A percentile compares a stretch with the other conserved stretches of the same genome.
Evolutionary conservation across 148 eudicot species (phyloP).

Genomic region (Silene uniflora): DNA sequence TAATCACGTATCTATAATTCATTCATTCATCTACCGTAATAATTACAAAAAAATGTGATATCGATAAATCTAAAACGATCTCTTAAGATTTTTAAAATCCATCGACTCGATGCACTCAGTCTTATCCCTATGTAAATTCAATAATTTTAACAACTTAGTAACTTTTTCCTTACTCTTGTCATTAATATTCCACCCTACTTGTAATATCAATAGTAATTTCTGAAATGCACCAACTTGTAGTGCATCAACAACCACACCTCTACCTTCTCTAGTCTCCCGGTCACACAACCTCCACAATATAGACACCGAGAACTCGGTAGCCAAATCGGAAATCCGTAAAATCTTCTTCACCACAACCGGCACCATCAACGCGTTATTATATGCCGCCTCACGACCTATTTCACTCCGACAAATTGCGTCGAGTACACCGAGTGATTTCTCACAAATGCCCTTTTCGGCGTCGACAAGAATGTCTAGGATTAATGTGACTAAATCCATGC

Average conservation of each 20-base stretch:
- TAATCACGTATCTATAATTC: neutral
- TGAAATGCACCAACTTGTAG: constrained; percentile 81
- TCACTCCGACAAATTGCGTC: constrained; percentile 38
- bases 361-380: constrained; percentile 38
- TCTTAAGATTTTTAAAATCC: constrained; percentile 72
- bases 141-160: constrained; percentile 50
- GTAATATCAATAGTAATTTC: constrained; percentile 63
- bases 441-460: constrained; percentile 48
- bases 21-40: neutral
- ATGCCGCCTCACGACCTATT: constrained; percentile 41
- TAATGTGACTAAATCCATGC: constrained; percentile 40
- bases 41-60: neutral
- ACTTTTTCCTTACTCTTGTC: constrained; percentile 61
- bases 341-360: constrained; percentile 78
- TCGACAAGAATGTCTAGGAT: constrained; percentile 58
- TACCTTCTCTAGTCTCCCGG: constrained; percentile 33
- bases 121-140: constrained; percentile 49
- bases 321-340: constrained; percentile 57
- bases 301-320: constrained; percentile 69
- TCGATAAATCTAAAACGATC: constrained; percentile 39
- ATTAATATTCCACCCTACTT: constrained; percentile 49
- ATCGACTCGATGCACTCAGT: constrained; percentile 67
- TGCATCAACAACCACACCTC: constrained; percentile 55
- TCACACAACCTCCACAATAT: constrained; percentile 47
- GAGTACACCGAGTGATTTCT: constrained; percentile 56